Evolutionary conservation across 768 basidiomycete species (phyloP), one percentile per base, ranked within the genome.

Genomic region (Xerocomellus chrysenteron): DNA sequence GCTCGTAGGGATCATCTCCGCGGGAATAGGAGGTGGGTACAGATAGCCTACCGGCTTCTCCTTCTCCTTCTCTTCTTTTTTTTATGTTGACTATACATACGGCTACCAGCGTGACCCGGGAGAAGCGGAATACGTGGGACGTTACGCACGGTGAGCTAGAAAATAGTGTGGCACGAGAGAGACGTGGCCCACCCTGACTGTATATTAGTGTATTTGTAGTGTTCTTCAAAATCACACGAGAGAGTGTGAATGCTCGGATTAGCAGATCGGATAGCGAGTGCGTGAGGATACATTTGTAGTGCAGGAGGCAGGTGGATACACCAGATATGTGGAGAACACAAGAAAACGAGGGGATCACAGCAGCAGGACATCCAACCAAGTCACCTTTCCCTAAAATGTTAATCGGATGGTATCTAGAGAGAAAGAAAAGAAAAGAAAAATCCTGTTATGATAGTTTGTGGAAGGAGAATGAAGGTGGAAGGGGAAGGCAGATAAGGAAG

Each of bases 211-310:
- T 62, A 62, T 57, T 42, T 28, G 37, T n/a, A 41, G 8, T 24
- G 17, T 30, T 21, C 4, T 46, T 51, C 7, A n/a, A 36, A 14
- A 24, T 30, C 26, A 21, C 42, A 49, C 28, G 41, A 30, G 41
- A 30, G 7, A 37, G 10, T 45, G 33, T n/a, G 26, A 35, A 35
- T 32, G 37, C 33, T 37, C 2, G 37, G 11, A 54, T 64, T 48
- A 56, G 48, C 46, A 56, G 48, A 51, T 68, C 13, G 19, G 52
- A 65, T 62, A 63, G 47, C 56, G 47, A 36, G 47, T 68, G 54
- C 28, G 48, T 56, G 64, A 53, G 54, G 47, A 65, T 65, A 66
- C 66, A 67, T 56, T 47, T 54, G 52, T 36, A 42, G 54, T 57
- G 66, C 44, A 39, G 17, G 32, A 19, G 47, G 50, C 52, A 54